Conservation (phyloP, 2,329 filamentous ascomycete species). For the Basipetospora chlamydospora region DNA sequence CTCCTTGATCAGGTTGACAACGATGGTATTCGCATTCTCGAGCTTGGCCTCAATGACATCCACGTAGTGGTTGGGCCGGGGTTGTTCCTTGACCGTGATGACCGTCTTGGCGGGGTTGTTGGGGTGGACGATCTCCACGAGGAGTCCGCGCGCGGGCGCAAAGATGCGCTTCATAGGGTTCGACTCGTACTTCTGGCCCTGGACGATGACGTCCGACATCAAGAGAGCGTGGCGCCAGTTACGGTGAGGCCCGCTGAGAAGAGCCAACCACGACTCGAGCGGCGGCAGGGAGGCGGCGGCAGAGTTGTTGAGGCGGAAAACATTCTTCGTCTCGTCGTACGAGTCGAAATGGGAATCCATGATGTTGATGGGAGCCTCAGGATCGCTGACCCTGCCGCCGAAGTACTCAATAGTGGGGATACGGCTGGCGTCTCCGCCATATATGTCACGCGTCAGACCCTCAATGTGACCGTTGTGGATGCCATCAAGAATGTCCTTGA, state of each 20-base stretch:
- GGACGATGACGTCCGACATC: slow-evolving; percentile 82
- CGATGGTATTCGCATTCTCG: slow-evolving; percentile 61
- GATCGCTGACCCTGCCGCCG: slow-evolving; percentile 68
- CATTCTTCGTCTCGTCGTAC: slow-evolving; percentile 63
- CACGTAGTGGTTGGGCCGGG: slow-evolving; percentile 70
- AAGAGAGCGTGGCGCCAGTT: slow-evolving; percentile 95
- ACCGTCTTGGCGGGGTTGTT: slow-evolving; percentile 71
- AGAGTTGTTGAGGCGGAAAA: slow-evolving; percentile 68
- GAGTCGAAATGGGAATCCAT: slow-evolving; percentile 76
- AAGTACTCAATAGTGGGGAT: slow-evolving; percentile 92
- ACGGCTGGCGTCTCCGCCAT: slow-evolving; percentile 53
- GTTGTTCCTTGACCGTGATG: slow-evolving; percentile 78
- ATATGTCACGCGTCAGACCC: slow-evolving; percentile 64
- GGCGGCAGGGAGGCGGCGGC: slow-evolving; percentile 62
- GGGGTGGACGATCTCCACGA: slow-evolving; percentile 75
- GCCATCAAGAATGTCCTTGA: slow-evolving; percentile 85
- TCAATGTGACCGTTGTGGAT: slow-evolving; percentile 83
- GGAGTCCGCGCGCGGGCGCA: slow-evolving; percentile 69
- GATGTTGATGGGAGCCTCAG: slow-evolving; percentile 52
- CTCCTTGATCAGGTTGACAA: slow-evolving; percentile 84
- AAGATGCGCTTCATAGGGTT: slow-evolving; percentile 92
- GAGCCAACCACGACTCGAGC: slow-evolving; percentile 69
- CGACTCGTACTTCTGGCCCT: slow-evolving; percentile 92
- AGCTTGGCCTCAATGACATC: slow-evolving; percentile 80
- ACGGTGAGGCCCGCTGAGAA: slow-evolving; percentile 71